Percentiles rank a stretch among this genome's conserved stretches.
Conservation (phyloP, 345 rosid genomes). For the Schrenkiella parvula region DNA sequence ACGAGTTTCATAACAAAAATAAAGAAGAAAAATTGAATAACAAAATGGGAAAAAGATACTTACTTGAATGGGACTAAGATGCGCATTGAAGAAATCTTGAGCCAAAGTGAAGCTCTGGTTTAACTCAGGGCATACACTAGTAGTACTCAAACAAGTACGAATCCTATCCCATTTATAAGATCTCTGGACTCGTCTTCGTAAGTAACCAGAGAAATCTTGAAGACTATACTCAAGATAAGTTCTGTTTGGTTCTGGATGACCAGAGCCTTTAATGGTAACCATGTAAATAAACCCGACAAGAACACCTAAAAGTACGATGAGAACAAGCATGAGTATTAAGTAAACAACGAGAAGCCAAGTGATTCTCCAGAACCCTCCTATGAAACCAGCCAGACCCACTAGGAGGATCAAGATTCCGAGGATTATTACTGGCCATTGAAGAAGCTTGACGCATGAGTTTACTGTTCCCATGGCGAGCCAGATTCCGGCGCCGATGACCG, state of each 20-base stretch:
- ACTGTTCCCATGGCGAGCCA: slow-evolving; percentile 77
- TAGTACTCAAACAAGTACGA: slow-evolving; percentile 62
- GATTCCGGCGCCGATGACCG: slow-evolving; percentile 82
- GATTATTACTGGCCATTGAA: slow-evolving; percentile 90
- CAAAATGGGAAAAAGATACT: neutral
- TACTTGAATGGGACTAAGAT: slow-evolving; percentile 76
- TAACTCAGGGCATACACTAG: slow-evolving; percentile 61
- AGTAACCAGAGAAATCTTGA: slow-evolving; percentile 76
- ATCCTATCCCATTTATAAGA: slow-evolving; percentile 82
- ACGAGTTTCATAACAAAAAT: neutral
- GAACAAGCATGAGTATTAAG: slow-evolving; percentile 67
- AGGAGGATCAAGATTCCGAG: slow-evolving; percentile 63
- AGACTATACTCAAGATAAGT: slow-evolving; percentile 74
- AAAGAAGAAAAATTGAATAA: neutral
- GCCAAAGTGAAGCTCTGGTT: slow-evolving; percentile 75
- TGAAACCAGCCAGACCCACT: slow-evolving; percentile 68
- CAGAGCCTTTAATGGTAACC: slow-evolving; percentile 74
- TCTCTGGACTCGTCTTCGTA: slow-evolving; percentile 62
- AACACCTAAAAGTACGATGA: slow-evolving; percentile 55
- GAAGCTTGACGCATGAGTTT: slow-evolving; percentile 76
- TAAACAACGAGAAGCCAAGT: slow-evolving; percentile 72
- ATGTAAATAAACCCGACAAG: slow-evolving; percentile 71
- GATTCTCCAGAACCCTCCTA: slow-evolving; percentile 89
- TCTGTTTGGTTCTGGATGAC: slow-evolving; percentile 71
- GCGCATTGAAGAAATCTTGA: slow-evolving; percentile 87